Conservation (phyloP, 1,284 basidiomycete genomes). For the Schizopora paradoxa region DNA sequence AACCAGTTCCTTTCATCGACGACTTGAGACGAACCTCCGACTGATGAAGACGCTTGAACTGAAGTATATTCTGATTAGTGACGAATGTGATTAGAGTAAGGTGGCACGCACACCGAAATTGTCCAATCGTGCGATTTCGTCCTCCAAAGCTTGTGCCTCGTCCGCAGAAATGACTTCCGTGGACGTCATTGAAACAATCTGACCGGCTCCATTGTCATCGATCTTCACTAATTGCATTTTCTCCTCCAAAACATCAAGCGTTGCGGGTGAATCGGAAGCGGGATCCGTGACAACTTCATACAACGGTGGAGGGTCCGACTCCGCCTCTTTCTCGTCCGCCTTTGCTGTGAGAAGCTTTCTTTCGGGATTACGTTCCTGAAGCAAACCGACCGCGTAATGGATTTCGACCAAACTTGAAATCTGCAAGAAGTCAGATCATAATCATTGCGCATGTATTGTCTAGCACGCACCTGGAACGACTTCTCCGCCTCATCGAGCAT, state of each 20-base stretch:
- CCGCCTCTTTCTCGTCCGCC: not conserved
- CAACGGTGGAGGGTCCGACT: not conserved
- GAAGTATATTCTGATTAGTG: conserved; percentile 1
- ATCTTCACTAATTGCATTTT: too few relatives aligned
- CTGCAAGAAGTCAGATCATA: conserved; percentile 23
- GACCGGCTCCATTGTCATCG: too few relatives aligned
- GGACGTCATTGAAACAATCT: too few relatives aligned
- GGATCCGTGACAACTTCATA: too few relatives aligned
- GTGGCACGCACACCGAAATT: conserved; percentile 32
- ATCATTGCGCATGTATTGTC: too few relatives aligned
- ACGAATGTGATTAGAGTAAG: not conserved
- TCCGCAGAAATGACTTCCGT: too few relatives aligned
- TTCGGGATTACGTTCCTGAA: conserved; percentile 1
- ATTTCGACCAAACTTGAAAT: conserved; percentile 45
- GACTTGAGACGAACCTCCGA: conserved; percentile 39
- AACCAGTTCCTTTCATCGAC: conserved; percentile 26
- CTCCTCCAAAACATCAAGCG: too few relatives aligned
- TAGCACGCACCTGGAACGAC: conserved; percentile 40
- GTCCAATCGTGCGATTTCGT: conserved; percentile 20
- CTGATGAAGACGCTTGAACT: conserved; percentile 49
- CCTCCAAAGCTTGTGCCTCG: not conserved
- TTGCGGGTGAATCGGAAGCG: too few relatives aligned
- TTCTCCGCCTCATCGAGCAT: conserved; percentile 40
- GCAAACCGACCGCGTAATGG: conserved; percentile 36
- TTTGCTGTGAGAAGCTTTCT: not conserved